Percentiles rank a stretch among this genome's conserved stretches.
Conservation (phyloP, 2,329 filamentous ascomycete genomes). For the Beauveria medogensis region DNA sequence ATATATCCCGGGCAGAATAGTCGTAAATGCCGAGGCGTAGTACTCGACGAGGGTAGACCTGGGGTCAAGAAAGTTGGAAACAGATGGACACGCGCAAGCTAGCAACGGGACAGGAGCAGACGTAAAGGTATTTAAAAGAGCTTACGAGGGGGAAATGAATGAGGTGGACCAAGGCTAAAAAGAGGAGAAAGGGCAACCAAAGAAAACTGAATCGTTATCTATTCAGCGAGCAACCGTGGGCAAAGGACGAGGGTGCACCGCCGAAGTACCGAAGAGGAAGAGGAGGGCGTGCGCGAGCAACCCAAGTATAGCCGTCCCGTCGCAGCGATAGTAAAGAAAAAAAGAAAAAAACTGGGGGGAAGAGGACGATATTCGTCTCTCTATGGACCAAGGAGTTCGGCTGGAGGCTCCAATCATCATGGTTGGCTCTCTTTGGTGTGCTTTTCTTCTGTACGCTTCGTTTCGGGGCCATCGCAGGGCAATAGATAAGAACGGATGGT, state of each 20-base stretch:
- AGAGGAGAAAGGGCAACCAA: slow-evolving; percentile 11
- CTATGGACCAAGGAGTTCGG: not conserved
- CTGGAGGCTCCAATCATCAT: not conserved
- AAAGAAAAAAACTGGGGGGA: not conserved
- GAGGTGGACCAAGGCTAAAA: slow-evolving; percentile 3
- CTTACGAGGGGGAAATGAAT: slow-evolving; percentile 1
- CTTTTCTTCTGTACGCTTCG: not conserved
- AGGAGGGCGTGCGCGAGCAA: not conserved
- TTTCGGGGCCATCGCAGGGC: slow-evolving; percentile 1
- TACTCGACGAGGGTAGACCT: no score
- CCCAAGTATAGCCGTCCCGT: not conserved
- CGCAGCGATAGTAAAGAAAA: not conserved
- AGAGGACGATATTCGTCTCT: not conserved
- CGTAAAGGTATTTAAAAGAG: slow-evolving; percentile 5
- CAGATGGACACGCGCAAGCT: no score
- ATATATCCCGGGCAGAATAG: not conserved
- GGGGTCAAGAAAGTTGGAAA: no score
- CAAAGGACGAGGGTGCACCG: not conserved
- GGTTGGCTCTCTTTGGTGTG: not conserved
- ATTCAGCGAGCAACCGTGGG: slow-evolving; percentile 1
- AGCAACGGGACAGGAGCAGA: no score
- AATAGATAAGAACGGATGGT: slow-evolving; percentile 9
- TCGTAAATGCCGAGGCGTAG: no score
- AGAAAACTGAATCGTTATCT: slow-evolving; percentile 9
- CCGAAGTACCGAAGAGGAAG: slow-evolving; percentile 5